phyloP scores from a whole-genome alignment of 2,329 filamentous ascomycete genomes.

The Dothistroma septosporum region DNA sequence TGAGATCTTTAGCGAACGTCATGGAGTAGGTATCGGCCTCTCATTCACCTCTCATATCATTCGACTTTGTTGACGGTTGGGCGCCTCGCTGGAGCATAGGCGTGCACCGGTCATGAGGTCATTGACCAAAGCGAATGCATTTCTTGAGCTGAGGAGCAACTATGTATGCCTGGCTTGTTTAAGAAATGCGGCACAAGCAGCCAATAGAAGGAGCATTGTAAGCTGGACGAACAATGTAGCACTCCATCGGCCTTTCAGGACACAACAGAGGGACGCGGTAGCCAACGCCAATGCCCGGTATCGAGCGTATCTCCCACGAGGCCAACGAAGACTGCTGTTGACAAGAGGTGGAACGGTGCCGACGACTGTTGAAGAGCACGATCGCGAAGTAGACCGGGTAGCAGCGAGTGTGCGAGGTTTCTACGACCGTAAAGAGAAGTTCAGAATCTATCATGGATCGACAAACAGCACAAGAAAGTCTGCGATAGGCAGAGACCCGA shows the following conservation, averaged over 20 bases:
- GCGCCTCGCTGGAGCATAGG: not conserved
- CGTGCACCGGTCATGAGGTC: not conserved
- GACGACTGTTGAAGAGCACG: slow-evolving; percentile 20
- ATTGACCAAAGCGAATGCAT: not conserved
- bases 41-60: not conserved
- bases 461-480: slow-evolving; percentile 68
- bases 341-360: slow-evolving; percentile 19
- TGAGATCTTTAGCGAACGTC: not conserved
- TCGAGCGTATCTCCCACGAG: not conserved
- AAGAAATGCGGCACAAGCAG: not conserved
- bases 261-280: not conserved
- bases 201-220: not conserved
- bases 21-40: not conserved
- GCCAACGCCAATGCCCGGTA: not conserved
- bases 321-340: slow-evolving; percentile 7
- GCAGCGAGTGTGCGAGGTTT: slow-evolving; percentile 47
- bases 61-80: not conserved
- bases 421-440: slow-evolving; percentile 54
- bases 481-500: slow-evolving; percentile 30
- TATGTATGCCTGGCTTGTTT: not conserved
- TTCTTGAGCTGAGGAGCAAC: not conserved
- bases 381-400: slow-evolving; percentile 42
- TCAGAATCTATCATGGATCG: slow-evolving; percentile 72
- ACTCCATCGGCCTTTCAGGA: not conserved
- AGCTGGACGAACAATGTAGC: not conserved